Evolutionary conservation across 2,329 filamentous ascomycete species (phyloP).

Genomic region (Chalaropsis thielavioides): DNA sequence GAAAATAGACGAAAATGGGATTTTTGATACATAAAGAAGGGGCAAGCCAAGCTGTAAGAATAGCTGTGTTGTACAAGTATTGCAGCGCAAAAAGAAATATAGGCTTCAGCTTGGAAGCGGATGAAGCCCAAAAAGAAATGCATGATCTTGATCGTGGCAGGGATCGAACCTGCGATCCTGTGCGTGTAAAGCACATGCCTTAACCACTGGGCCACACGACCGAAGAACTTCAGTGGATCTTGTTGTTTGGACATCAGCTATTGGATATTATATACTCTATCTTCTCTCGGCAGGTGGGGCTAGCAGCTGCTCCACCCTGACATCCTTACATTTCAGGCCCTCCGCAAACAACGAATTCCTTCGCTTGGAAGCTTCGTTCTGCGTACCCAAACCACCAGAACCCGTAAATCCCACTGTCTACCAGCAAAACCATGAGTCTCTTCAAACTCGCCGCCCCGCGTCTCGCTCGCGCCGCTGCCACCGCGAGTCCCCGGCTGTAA

Average conservation of each 20-base stretch:
- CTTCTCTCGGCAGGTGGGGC: not conserved
- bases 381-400: too few species aligned
- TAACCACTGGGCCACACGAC: conserved; percentile 30
- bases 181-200: conserved; percentile 30
- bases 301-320: not conserved
- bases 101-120: conserved; percentile 12
- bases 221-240: conserved; percentile 7
- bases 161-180: conserved; percentile 33
- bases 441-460: conserved; percentile 6
- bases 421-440: conserved; percentile 8
- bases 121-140: conserved; percentile 6
- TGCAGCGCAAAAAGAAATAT: not conserved
- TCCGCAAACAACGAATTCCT: not conserved
- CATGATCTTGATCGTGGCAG: conserved; percentile 27
- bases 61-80: not conserved
- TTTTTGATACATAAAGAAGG: conserved; percentile 1
- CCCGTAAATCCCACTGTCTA: too few species aligned
- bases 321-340: not conserved
- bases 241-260: not conserved
- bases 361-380: too few species aligned
- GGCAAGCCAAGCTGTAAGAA: too few species aligned
- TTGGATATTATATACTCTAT: not conserved
- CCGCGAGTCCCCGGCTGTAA: conserved; percentile 2
- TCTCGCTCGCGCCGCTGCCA: not conserved
- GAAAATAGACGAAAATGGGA: not conserved